Base-by-base conservation (phyloP, 169 alveolate species). In the Plasmodium reichenowi region DNA sequence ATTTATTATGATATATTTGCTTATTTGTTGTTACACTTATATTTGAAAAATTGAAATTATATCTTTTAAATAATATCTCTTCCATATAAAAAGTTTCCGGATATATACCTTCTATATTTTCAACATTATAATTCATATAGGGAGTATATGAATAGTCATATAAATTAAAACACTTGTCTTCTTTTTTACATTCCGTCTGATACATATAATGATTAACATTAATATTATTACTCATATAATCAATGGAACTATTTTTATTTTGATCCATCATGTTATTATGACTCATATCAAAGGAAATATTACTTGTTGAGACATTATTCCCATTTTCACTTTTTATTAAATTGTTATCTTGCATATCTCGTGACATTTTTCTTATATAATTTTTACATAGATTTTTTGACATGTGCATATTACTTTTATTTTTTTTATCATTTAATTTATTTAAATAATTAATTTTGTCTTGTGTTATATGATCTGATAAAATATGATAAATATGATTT, bases 81-180 rank as follows among this genome's bases (percentile, higher is more conserved):
- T 50, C 75, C 92, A 86, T 86, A 67, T 86, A 72, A 29, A 86
- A 86, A 29, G 50, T 24, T 15, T 83, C 91, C 15, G 91, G 91
- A 22, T 54, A 83, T 47, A 3, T 38, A 1, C 29, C 45, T 5
- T 72, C 86, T 20, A 59, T 86, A 48, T 86, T 86, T 66, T 86
- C 63, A 5, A 72, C 48, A 22, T 59, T 26, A 73, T 71, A 48
- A 52, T 38, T 64, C 24, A 52, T 17, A 60, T 43, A 62, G 0
- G 92, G 70, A 7, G 86, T 60, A 24, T 86, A 86, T 5, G 88
- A 72, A 56, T 86, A 86, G 52, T 86, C 92, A 29, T 86, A 86
- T 13, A 86, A 22, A 20, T 86, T 86, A 17, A 22, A 12, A 47
- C 32, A 32, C 47, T 66, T 48, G 15, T 50, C 48, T 24, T 6